Percentiles rank a stretch among this genome's conserved stretches.
These are phyloP conservation scores for Sisymbrium irio DNA, from an alignment of 345 rosid genomes.

Conservation along the genomic window DNA sequence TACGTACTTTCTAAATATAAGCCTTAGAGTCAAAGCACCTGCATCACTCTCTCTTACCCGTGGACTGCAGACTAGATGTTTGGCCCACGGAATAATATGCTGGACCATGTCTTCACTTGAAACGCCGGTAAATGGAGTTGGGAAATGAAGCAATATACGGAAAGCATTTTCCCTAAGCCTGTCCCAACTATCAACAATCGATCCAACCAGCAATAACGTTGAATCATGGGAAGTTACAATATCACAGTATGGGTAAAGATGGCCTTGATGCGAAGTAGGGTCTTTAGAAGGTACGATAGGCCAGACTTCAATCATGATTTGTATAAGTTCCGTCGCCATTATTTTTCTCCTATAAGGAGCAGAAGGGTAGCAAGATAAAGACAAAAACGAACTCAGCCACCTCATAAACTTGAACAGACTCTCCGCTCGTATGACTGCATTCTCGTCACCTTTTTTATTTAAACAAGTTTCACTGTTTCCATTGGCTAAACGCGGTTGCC, in stretches of 20 bases:
- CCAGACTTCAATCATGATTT: slow-evolving; percentile 82
- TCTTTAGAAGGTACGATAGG: slow-evolving; percentile 53
- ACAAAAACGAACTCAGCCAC: slow-evolving; percentile 84
- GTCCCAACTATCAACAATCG: slow-evolving; percentile 98
- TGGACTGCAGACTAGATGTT: slow-evolving; percentile 83
- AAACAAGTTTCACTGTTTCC: slow-evolving; percentile 27
- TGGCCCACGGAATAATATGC: slow-evolving; percentile 73
- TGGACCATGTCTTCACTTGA: slow-evolving; percentile 66
- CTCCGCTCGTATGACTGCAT: slow-evolving; percentile 51
- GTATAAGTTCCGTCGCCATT: slow-evolving; percentile 91
- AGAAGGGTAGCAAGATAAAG: slow-evolving; percentile 88
- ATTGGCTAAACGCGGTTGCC: slow-evolving; percentile 49
- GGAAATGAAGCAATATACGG: slow-evolving; percentile 79
- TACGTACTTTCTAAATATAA: slow-evolving; percentile 84
- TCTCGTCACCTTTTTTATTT: slow-evolving; percentile 36
- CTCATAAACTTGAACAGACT: slow-evolving; percentile 76
- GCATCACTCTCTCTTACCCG: slow-evolving; percentile 99
- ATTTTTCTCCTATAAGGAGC: slow-evolving; percentile 95
- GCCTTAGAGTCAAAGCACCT: slow-evolving; percentile 79
- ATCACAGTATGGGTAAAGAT: slow-evolving; percentile 59
- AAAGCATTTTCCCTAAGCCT: slow-evolving; percentile 85
- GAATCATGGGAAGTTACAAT: slow-evolving; percentile 71
- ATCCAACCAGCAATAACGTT: slow-evolving; percentile 76
- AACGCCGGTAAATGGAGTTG: slow-evolving; percentile 92
- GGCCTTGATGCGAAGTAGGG: slow-evolving; percentile 43